Conservation (phyloP, 352 stramenopile genomes). For the Phytophthora cajani region DNA sequence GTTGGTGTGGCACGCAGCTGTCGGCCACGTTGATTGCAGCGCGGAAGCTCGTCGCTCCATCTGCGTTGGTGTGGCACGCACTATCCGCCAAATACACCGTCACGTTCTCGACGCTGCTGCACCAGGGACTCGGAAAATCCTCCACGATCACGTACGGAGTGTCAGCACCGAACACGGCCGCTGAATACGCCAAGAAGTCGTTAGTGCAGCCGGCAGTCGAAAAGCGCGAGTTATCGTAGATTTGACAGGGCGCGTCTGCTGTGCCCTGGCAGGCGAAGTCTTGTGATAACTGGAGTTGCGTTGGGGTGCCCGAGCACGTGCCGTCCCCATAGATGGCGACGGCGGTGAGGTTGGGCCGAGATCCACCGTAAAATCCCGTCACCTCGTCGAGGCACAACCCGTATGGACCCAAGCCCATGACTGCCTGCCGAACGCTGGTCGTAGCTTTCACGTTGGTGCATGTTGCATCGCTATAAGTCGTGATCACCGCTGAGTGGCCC, state of each 20-base stretch:
- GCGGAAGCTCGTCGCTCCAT: slow-evolving; percentile 7
- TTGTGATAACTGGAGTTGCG: slow-evolving; percentile 5
- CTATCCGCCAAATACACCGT: slow-evolving; percentile 16
- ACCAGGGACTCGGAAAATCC: slow-evolving; percentile 5
- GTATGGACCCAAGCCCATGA: not conserved
- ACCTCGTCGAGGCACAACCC: not conserved
- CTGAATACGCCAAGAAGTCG: not conserved
- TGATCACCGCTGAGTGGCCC: not conserved
- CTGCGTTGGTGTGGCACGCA: slow-evolving; percentile 3
- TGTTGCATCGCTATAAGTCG: not conserved
- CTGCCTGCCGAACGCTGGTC: not conserved
- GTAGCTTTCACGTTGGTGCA: slow-evolving; percentile 4
- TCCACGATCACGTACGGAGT: slow-evolving; percentile 16
- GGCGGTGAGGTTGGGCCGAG: not conserved
- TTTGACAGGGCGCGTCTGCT: not conserved
- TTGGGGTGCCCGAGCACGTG: slow-evolving; percentile 5
- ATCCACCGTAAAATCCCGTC: slow-evolving; percentile 6
- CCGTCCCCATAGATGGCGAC: slow-evolving; percentile 11
- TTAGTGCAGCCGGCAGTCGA: not conserved
- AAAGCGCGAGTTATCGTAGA: not conserved
- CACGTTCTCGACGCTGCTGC: not conserved
- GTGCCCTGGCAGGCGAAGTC: slow-evolving; percentile 7
- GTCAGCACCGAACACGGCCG: not conserved
- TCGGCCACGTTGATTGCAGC: slow-evolving; percentile 1
- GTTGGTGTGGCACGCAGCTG: slow-evolving; percentile 1